phyloP scores from a whole-genome alignment of 2,329 filamentous ascomycete genomes.

The Neobulgaria alba region DNA sequence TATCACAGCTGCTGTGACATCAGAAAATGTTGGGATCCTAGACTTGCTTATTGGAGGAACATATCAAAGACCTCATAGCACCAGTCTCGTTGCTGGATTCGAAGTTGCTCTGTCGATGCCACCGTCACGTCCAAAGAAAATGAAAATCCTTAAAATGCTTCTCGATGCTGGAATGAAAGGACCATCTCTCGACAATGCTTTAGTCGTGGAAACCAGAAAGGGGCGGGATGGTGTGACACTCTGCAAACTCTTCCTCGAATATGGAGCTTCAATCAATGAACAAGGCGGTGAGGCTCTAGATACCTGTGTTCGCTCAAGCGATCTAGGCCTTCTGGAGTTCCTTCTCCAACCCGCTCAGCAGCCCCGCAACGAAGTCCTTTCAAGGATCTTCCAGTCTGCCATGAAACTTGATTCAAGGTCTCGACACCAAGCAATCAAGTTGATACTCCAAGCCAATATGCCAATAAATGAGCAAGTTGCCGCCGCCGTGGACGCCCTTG shows the following conservation, averaged over 20 bases:
- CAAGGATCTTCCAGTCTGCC: conserved; percentile 9
- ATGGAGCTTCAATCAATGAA: conserved; percentile 43
- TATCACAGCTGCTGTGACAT: conserved; percentile 8
- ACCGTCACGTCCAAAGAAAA: conserved; percentile 4
- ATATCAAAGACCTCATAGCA: conserved; percentile 4
- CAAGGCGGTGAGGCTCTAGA: conserved; percentile 44
- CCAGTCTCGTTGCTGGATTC: conserved; percentile 10
- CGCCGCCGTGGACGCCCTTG: conserved; percentile 17
- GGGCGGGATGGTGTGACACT: conserved; percentile 22
- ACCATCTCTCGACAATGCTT: conserved; percentile 6
- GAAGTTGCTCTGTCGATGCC: conserved; percentile 6
- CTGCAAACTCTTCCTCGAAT: conserved; percentile 39
- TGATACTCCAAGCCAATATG: conserved; percentile 15
- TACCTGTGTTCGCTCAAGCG: conserved; percentile 25
- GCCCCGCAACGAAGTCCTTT: conserved; percentile 6
- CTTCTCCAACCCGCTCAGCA: conserved; percentile 3
- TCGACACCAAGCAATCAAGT: conserved; percentile 1
- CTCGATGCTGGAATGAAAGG: conserved; percentile 10
- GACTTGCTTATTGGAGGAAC: conserved; percentile 10
- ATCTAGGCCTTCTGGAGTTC: conserved; percentile 8
- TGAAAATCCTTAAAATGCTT: conserved; percentile 7
- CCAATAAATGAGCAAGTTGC: conserved; percentile 30
- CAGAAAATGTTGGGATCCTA: conserved; percentile 11
- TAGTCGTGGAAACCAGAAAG: conserved; percentile 7
- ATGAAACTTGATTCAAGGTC: no score